Base-by-base conservation (phyloP, 139 green algal species). In the Spirogloea muscicola region DNA sequence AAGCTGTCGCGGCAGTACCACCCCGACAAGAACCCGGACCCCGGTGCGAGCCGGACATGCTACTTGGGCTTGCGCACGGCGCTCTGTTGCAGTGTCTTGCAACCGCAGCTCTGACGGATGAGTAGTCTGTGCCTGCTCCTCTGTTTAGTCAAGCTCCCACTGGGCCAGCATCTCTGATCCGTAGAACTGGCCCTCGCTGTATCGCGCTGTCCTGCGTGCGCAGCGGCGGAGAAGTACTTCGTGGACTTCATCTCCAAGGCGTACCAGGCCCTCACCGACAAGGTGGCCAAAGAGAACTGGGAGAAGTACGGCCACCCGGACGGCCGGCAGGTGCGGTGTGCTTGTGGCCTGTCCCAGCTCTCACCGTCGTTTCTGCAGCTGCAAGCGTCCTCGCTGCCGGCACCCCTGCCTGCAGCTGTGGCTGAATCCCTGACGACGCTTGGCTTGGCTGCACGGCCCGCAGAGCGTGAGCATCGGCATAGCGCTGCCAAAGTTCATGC, bases 251-350 rank as follows among this genome's bases (percentile, higher is more conserved):
- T 87, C 39, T 60, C 63, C 44, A 87, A 87, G 66, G 80, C 80
- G 25, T 86, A 86, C 80, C 78, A 86, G 68, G 83, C 84, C 39
- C 61, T 89, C 0, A 89, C 84, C 2, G 84, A 89, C 40, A 64
- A 84, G 38, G 49, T 27, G 41, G 58, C 82, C 36, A 39, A 69
- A 9, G 59, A 83, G 59, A 89, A 89, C 66, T 78, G 68, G 25
- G 79, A 88, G 55, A 71, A 86, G 49, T 86, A 88, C 49, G 84
- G 84, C 13, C 83, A 89, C 49, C 83, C 83, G 9, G 84, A 89
- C 46, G 84, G 84, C 0, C 80, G 49, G 29, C 79, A 85, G 72
- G 61, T 51, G 0, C 27, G 10, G 55, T 16, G 10, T 13, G 10
- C 43, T 51, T 13, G 43, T 51, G 43, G 10, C 13, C 13, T 51